Percentiles rank a stretch among this genome's conserved stretches.
Evolutionary conservation across 1,139 yeast species (phyloP).

Genomic region (Saccharomyces hybrid): DNA sequence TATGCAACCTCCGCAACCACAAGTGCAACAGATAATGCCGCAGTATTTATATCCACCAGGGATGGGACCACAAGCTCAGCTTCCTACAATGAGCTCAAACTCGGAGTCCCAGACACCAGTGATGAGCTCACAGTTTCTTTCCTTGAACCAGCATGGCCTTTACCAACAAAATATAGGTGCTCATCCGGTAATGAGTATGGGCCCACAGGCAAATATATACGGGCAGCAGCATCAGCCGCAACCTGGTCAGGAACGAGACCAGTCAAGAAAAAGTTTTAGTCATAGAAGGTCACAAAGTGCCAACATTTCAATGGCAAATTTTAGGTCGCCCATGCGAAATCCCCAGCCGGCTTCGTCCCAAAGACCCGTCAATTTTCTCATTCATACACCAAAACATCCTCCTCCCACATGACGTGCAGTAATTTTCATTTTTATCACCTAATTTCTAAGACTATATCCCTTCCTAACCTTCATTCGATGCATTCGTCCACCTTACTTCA

Average conservation of each 20-base stretch:
- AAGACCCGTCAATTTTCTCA: constrained; percentile 24
- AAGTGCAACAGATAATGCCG: background rate
- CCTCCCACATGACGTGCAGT: constrained; percentile 16
- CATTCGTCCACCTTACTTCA: background rate
- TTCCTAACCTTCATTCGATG: background rate
- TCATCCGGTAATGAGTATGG: constrained; percentile 1
- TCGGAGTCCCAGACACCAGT: background rate
- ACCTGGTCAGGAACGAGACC: background rate
- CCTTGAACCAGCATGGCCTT: background rate
- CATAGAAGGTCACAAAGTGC: constrained; percentile 29
- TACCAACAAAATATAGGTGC: background rate
- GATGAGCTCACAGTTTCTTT: background rate
- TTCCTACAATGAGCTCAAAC: background rate
- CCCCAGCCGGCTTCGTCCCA: constrained; percentile 8
- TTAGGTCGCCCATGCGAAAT: constrained; percentile 14
- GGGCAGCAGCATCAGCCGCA: background rate
- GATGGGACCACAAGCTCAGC: background rate
- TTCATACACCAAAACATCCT: constrained; percentile 28
- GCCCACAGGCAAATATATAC: constrained; percentile 1
- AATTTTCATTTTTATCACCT: background rate
- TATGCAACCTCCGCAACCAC: constrained; percentile 8
- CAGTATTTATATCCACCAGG: background rate
- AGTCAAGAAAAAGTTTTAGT: background rate
- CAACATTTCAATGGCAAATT: constrained; percentile 12
- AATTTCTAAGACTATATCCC: background rate